Evolutionary conservation across 495 filamentous ascomycete species (phyloP).

Genomic region (Aspergillus funiculosus): DNA sequence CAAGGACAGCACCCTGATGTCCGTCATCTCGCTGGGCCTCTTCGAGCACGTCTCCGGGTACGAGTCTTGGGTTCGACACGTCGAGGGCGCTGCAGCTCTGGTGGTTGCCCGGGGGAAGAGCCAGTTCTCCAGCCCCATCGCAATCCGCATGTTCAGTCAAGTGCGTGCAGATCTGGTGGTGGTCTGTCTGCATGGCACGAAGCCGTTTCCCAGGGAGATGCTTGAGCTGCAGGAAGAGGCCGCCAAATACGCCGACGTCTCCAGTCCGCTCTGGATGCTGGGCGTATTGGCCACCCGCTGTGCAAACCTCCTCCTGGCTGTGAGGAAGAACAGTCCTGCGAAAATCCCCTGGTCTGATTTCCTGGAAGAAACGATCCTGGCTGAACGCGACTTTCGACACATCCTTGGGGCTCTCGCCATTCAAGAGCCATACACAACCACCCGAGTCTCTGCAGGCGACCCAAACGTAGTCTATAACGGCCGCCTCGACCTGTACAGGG

Average conservation of each 20-base stretch:
- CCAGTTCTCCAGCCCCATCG: slow-evolving; percentile 44
- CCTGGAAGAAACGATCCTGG: slow-evolving; percentile 17
- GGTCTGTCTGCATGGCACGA: slow-evolving; percentile 17
- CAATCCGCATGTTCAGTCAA: slow-evolving; percentile 51
- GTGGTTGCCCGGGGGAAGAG: slow-evolving; percentile 42
- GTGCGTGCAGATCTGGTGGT: slow-evolving; percentile 33
- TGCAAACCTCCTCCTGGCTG: slow-evolving; percentile 15
- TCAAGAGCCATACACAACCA: slow-evolving; percentile 24
- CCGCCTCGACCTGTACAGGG: slow-evolving; percentile 19
- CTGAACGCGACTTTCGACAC: slow-evolving; percentile 18
- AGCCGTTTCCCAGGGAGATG: slow-evolving; percentile 24
- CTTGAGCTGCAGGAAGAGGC: slow-evolving; percentile 27
- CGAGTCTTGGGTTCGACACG: slow-evolving; percentile 46
- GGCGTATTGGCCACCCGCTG: slow-evolving; percentile 21
- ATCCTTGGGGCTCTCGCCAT: slow-evolving; percentile 15
- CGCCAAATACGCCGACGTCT: slow-evolving; percentile 15
- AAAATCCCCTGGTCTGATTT: slow-evolving; percentile 12
- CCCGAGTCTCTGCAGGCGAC: neutral
- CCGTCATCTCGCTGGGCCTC: slow-evolving; percentile 53
- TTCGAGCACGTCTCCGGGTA: slow-evolving; percentile 49
- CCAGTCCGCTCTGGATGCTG: slow-evolving; percentile 19
- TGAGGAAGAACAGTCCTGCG: slow-evolving; percentile 7
- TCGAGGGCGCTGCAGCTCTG: slow-evolving; percentile 49
- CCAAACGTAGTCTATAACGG: slow-evolving; percentile 21
- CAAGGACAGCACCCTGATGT: slow-evolving; percentile 54